phyloP scores from a whole-genome alignment of 805 yeast genomes.

The Ogataea nakhonphanomensis region DNA sequence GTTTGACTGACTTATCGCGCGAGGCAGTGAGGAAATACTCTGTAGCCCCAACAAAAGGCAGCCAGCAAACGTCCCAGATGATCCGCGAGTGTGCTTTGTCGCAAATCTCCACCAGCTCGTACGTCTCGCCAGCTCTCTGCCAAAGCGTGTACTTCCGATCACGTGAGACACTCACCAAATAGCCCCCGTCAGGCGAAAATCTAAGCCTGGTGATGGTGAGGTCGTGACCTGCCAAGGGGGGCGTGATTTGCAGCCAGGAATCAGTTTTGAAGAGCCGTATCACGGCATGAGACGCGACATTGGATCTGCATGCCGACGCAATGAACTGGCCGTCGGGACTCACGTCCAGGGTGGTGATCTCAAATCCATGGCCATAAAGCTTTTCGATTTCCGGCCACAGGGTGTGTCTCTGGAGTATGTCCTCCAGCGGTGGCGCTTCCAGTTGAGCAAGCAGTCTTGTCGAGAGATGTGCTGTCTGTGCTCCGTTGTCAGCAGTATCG shows the following conservation, averaged over 20 bases:
- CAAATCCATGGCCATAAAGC: constrained; percentile 96
- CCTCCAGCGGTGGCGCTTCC: constrained; percentile 75
- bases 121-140: constrained; percentile 38
- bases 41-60: constrained; percentile 43
- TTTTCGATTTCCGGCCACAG: constrained; percentile 95
- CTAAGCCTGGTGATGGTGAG: constrained; percentile 81
- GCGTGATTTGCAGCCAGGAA: constrained; percentile 58
- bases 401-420: constrained; percentile 85
- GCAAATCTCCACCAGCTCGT: constrained; percentile 28
- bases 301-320: constrained; percentile 92
- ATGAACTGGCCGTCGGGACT: constrained; percentile 59
- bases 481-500: constrained; percentile 40
- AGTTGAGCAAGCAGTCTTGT: constrained; percentile 47
- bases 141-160: constrained; percentile 85
- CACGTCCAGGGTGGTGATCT: constrained; percentile 73
- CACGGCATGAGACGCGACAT: constrained; percentile 79
- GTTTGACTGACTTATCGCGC: constrained; percentile 73
- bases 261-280: constrained; percentile 67
- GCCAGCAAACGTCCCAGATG: constrained; percentile 94
- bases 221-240: constrained; percentile 66
- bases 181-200: constrained; percentile 66
- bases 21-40: constrained; percentile 75
- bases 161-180: constrained; percentile 75
- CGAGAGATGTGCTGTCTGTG: constrained; percentile 36
- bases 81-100: constrained; percentile 87